Evolutionary conservation across 371 early-diverging fungal genomes (phyloP), one percentile per base, ranked within the genome.

Genomic region (Rhizopus sp.): DNA sequence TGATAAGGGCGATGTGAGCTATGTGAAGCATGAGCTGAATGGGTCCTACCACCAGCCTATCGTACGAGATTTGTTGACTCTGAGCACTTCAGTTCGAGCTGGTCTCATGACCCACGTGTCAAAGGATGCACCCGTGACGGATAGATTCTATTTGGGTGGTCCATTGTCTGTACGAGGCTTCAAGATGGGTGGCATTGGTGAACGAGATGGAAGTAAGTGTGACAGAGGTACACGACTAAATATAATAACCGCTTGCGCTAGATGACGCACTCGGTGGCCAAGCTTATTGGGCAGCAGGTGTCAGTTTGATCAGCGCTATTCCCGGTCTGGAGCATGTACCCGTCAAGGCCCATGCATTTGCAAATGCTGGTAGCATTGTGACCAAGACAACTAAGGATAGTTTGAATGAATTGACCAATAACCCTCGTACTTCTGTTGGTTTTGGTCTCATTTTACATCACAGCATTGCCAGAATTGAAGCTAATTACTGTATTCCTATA

Each of bases 231-330:
- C 44, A 7, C 4, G 2, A n/a, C 42, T 10, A 34, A 34, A 13
- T n/a, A n/a, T 9, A 50, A n/a, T 17, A n/a, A 15, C 7, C 33
- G 33, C 41, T 17, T 32, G n/a, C 1, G 32, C 39, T 62, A 91
- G 90, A 80, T 49, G 96, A 97, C 70, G 78, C 85, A 12, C 59
- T 95, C 5, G 98, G 98, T 52, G 98, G 96, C n/a, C 90, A 95
- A 57, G 68, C 83, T 30, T 93, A 85, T 69, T 83, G 85, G 66
- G 84, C 90, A 13, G 86, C 85, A 0, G 96, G 96, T 0, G 63
- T 89, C n/a, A 89, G 90, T 59, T 68, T 94, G 54, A 82, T 93
- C 50, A 83, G 91, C 0, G 86, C 92, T 3, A 65, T 96, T 59
- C 95, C 95, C 9, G 85, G 80, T 17, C 67, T 90, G 7, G 56